Evolutionary conservation across 169 alveolate genomes (phyloP).

Genomic region (Eimeria nieschulzi): DNA sequence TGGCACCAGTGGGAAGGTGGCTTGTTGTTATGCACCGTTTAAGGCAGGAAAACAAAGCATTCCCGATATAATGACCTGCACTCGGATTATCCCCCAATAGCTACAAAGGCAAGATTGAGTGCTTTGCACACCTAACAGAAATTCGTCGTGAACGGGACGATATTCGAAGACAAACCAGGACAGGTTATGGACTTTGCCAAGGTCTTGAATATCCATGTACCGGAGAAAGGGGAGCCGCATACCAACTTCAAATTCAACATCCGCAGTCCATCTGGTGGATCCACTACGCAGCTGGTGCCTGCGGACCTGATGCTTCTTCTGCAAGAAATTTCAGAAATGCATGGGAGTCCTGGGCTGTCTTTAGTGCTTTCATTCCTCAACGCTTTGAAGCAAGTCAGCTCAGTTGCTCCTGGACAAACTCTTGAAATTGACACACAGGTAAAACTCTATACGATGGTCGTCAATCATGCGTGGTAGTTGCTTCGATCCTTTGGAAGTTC

Average conservation of each 20-base stretch:
- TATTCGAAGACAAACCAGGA: slow-evolving; percentile 29
- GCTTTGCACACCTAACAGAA: slow-evolving; percentile 27
- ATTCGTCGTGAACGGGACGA: slow-evolving; percentile 37
- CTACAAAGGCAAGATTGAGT: background rate
- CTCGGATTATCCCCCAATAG: background rate
- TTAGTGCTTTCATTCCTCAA: slow-evolving; percentile 56
- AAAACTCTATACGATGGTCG: no score
- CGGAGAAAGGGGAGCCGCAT: slow-evolving; percentile 40
- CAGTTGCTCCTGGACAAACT: slow-evolving; percentile 60
- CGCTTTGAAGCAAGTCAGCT: slow-evolving; percentile 61
- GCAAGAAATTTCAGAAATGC: slow-evolving; percentile 59
- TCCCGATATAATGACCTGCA: no score
- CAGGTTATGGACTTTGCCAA: slow-evolving; percentile 36
- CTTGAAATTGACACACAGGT: slow-evolving; percentile 52
- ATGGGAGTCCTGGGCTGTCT: slow-evolving; percentile 38
- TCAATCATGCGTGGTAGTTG: no score
- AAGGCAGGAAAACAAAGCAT: background rate
- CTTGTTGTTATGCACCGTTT: background rate
- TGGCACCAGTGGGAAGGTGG: background rate
- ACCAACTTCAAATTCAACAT: slow-evolving; percentile 35
- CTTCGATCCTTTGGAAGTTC: no score
- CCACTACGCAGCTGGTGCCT: slow-evolving; percentile 41
- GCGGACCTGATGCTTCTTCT: slow-evolving; percentile 38
- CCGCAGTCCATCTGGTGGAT: slow-evolving; percentile 34
- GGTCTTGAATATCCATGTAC: slow-evolving; percentile 35